Conservation (phyloP, 306 rosid genomes). For the Betula pendula region DNA sequence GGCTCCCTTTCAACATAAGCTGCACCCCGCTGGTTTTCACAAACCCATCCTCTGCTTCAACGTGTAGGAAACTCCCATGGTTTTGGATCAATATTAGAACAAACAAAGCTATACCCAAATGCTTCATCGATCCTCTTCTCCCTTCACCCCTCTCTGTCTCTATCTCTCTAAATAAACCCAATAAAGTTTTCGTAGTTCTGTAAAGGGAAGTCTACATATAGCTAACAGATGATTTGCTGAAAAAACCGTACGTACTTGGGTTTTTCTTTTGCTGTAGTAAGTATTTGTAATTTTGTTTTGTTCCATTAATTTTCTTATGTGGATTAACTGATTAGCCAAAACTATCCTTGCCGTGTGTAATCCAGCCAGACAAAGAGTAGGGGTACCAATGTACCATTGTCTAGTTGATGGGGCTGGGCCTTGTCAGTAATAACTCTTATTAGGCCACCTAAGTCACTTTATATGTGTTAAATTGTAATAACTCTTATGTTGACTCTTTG, state of each 20-base stretch:
- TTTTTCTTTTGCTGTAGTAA: no score
- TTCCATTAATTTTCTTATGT: not conserved
- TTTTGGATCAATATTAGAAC: conserved; percentile 30
- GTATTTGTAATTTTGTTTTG: no score
- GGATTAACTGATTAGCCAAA: not conserved
- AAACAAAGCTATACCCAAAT: conserved; percentile 36
- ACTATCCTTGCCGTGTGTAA: not conserved
- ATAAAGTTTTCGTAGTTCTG: not conserved
- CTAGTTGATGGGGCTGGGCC: not conserved
- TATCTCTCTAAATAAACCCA: not conserved
- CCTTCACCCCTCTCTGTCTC: no score
- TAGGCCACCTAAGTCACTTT: no score
- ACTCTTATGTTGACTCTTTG: no score
- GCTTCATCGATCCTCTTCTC: conserved; percentile 33
- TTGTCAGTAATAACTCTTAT: not conserved
- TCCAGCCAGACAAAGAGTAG: not conserved
- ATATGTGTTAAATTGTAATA: no score
- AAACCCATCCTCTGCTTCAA: conserved; percentile 58
- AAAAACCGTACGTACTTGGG: no score
- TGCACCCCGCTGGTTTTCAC: conserved; percentile 74
- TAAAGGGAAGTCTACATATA: not conserved
- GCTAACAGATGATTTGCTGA: not conserved
- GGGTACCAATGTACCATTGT: not conserved
- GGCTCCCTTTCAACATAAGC: conserved; percentile 61
- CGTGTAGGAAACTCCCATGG: conserved; percentile 23